These are phyloP conservation scores for Escovopsis sp. DNA, from an alignment of 2,329 filamentous ascomycete species.

Conservation along the genomic window DNA sequence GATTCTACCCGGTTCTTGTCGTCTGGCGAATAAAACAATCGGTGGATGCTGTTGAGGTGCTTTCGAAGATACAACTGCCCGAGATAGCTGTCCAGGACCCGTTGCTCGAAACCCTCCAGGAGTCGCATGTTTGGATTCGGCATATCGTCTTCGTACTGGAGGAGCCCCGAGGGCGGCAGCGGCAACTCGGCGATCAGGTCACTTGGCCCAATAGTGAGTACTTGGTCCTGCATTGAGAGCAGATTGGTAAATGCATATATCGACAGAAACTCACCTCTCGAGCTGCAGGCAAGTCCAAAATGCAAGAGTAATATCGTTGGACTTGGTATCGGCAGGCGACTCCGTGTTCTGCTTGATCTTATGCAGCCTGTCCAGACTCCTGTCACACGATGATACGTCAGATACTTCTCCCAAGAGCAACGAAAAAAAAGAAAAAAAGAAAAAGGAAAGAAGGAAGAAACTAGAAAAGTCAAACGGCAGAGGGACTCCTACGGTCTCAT, in stretches of 20 bases:
- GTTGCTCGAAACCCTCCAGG: conserved; percentile 26
- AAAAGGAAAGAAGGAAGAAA: neutral
- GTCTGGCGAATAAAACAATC: conserved; percentile 36
- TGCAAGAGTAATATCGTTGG: conserved; percentile 55
- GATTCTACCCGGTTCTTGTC: conserved; percentile 16
- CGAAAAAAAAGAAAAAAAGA: neutral
- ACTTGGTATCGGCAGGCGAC: conserved; percentile 27
- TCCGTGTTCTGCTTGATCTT: conserved; percentile 22
- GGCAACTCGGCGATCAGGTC: conserved; percentile 82
- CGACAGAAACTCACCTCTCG: conserved; percentile 48
- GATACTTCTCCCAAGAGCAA: neutral
- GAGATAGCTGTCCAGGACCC: conserved; percentile 43
- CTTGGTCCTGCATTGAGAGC: too few relatives aligned
- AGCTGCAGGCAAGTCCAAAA: conserved; percentile 93
- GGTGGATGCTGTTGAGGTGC: conserved; percentile 48
- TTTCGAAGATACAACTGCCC: conserved; percentile 51
- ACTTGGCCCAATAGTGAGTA: conserved; percentile 25
- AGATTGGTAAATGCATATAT: too few relatives aligned
- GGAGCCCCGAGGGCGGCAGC: conserved; percentile 43
- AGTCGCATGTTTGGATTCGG: conserved; percentile 46
- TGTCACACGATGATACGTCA: conserved; percentile 11
- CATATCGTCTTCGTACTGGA: conserved; percentile 49
- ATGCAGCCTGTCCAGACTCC: conserved; percentile 34
- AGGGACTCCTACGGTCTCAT: conserved; percentile 50
- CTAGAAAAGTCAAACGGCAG: neutral